Percentiles rank a stretch among this genome's conserved stretches.
phyloP scores from a whole-genome alignment of 176 grass and related monocot species.

The Pharus latifolius region DNA sequence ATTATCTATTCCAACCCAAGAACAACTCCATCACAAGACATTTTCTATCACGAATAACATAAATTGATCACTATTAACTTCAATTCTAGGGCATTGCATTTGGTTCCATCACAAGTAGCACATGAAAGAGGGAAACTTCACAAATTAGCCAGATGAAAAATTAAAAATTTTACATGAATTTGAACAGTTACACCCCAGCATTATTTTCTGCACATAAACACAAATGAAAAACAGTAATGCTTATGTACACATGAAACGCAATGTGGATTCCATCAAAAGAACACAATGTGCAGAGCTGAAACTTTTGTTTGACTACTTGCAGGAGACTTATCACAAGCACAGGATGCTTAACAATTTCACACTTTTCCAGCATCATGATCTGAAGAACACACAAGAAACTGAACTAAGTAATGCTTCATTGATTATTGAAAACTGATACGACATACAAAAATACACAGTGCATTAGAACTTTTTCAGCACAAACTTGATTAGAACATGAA shows the following conservation, averaged over 20 bases:
- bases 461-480: too few species aligned
- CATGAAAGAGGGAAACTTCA: not conserved
- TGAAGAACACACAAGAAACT: not conserved
- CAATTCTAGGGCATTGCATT: not conserved
- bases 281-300: not conserved
- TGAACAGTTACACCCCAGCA: not conserved
- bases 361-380: not conserved
- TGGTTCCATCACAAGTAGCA: not conserved
- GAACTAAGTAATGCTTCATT: not conserved
- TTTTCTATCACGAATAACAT: too few species aligned
- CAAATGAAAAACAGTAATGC: too few species aligned
- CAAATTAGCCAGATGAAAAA: not conserved
- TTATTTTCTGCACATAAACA: not conserved
- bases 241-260: too few species aligned
- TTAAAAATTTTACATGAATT: not conserved
- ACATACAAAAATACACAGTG: too few species aligned
- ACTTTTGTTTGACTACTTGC: not conserved
- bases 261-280: too few species aligned
- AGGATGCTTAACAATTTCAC: not conserved
- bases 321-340: not conserved
- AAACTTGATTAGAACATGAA: too few species aligned
- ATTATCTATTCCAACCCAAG: not conserved
- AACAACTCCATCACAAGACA: not conserved
- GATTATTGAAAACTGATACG: conserved; percentile 5
- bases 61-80: not conserved